These are phyloP conservation scores for Globomyces sp. DNA, from an alignment of 371 early-diverging fungal genomes.

Conservation along the genomic window DNA sequence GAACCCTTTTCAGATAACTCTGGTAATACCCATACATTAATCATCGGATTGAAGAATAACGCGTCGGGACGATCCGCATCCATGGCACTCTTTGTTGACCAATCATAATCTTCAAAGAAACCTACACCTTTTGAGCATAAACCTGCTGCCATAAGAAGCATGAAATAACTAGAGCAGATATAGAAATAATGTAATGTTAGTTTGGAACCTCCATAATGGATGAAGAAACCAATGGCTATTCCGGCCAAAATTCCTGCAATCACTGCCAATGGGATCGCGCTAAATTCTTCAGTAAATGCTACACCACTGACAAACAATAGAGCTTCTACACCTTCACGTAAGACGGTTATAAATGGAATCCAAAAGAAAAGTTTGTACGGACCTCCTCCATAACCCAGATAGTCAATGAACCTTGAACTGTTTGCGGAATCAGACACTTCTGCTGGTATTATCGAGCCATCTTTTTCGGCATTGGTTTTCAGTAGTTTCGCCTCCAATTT, in stretches of 20 bases:
- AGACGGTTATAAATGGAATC: conserved; percentile 74
- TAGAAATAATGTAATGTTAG: conserved; percentile 73
- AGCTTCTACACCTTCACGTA: conserved; percentile 80
- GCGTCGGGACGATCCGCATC: conserved; percentile 9
- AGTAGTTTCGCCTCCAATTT: neutral
- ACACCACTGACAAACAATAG: conserved; percentile 83
- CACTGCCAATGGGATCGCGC: conserved; percentile 73
- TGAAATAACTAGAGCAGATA: conserved; percentile 63
- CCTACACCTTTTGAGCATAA: conserved; percentile 62
- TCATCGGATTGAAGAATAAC: conserved; percentile 2
- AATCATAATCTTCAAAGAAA: conserved; percentile 49
- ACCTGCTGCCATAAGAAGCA: conserved; percentile 77
- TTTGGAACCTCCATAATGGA: conserved; percentile 56
- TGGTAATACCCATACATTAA: conserved; percentile 46
- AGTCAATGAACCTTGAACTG: no score
- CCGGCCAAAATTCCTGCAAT: conserved; percentile 68
- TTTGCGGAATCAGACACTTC: no score
- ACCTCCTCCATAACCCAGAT: no score
- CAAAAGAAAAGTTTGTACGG: conserved; percentile 51
- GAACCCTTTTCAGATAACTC: conserved; percentile 52
- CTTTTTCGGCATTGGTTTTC: conserved; percentile 6
- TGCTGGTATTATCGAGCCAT: neutral
- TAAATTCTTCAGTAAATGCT: conserved; percentile 11
- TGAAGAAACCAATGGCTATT: conserved; percentile 59
- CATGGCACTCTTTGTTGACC: neutral